Conservation (phyloP, 179 eudicot genomes). For the Vitellaria paradoxa region DNA sequence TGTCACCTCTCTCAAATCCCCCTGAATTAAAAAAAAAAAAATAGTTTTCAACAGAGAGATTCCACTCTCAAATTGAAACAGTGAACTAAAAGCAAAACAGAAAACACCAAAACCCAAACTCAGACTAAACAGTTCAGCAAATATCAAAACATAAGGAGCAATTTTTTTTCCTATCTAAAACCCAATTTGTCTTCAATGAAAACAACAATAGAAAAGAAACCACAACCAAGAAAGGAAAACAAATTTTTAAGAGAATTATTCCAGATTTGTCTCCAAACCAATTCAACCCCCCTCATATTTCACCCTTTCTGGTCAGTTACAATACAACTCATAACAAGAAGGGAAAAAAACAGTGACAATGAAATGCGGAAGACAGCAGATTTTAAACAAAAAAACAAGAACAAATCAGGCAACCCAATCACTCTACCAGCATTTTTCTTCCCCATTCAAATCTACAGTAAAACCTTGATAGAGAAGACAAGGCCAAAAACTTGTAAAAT, state of each 20-base stretch:
- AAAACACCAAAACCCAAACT: neutral
- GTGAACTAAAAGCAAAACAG: neutral
- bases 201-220: neutral
- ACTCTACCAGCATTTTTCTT: neutral
- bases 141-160: neutral
- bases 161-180: neutral
- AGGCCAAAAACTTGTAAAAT: too few species aligned
- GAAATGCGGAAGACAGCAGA: too few species aligned
- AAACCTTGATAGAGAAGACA: neutral
- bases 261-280: neutral
- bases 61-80: neutral
- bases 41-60: neutral
- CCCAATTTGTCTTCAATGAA: conserved; percentile 1
- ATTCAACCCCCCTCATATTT: too few species aligned
- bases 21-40: neutral
- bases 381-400: too few species aligned
- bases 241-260: neutral
- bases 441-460: neutral
- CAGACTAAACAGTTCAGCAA: neutral
- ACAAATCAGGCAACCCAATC: neutral
- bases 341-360: too few species aligned
- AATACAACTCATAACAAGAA: too few species aligned
- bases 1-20: neutral
- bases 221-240: neutral
- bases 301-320: too few species aligned